Evolutionary conservation across 306 rosid species (phyloP), one percentile per base, ranked within the genome.

Genomic region (Arachis hypogaea): DNA sequence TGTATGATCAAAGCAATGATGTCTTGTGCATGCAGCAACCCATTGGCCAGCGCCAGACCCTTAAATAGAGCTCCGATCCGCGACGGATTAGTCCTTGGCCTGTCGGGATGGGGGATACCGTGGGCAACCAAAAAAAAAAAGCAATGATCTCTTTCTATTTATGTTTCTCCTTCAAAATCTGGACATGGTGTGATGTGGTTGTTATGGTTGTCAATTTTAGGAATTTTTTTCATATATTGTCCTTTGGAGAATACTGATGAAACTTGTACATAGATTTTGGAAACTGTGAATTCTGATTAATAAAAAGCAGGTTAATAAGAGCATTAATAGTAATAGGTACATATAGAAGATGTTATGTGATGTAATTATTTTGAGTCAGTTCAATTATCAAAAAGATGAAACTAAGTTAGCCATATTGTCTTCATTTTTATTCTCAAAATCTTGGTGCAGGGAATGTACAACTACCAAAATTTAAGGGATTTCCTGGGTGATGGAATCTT

Each of bases 401-500:
- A 44, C 77, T 46, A 29, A 52, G 49, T 33, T 33, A 2, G 4
- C 38, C 40, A 5, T 43, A 69, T 9, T 42, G 66, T 30, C 41
- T 59, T 59, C n/a, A 63, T n/a, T 60, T 80, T 73, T 63, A 11
- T 43, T 77, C 42, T 45, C 33, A 4, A 10, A 65, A 66, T 33
- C n/a, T 69, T 65, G 58, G 69, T 71, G 71, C 72, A 91, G 97
- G 97, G 97, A 7, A 65, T 69, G 58, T 74, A 87, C 78, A 88
- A 85, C 79, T 82, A 87, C 73, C 44, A 75, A 33, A 82, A 81
- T 66, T 86, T 93, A 71, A 89, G 69, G 83, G 97, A 91, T 83
- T 88, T 93, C 68, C 87, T 93, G 7, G 98, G 98, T 56, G 91
- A 90, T 77, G 98, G 96, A 16, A 93, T 93, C 82, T 93, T 93